Conservation (phyloP, 352 stramenopile genomes). For the Phytopythium kandeliae region DNA sequence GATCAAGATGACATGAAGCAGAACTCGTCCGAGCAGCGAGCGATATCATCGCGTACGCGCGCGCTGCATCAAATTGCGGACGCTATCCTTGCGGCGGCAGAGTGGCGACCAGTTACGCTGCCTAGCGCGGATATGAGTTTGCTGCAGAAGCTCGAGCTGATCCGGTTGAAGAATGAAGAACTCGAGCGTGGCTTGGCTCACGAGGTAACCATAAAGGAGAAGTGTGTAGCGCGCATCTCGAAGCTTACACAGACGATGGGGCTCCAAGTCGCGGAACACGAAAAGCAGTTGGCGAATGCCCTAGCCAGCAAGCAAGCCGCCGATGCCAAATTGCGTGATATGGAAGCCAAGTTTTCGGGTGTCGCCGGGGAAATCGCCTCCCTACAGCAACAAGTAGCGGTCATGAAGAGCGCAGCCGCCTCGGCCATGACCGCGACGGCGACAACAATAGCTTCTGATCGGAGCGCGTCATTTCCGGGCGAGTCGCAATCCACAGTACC, state of each 20-base stretch:
- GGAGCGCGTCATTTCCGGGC: neutral
- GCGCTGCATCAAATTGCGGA: slow-evolving; percentile 25
- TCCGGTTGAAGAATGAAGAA: slow-evolving; percentile 21
- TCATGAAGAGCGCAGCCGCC: slow-evolving; percentile 19
- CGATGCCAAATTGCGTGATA: slow-evolving; percentile 24
- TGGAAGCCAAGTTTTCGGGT: slow-evolving; percentile 36
- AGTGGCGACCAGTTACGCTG: slow-evolving; percentile 1
- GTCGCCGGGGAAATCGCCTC: slow-evolving; percentile 33
- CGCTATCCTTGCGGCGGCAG: slow-evolving; percentile 20
- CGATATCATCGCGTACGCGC: neutral
- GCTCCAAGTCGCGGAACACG: slow-evolving; percentile 53
- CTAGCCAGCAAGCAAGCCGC: slow-evolving; percentile 31
- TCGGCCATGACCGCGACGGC: neutral
- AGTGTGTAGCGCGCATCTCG: slow-evolving; percentile 64
- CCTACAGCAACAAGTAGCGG: slow-evolving; percentile 38
- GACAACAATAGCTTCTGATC: neutral
- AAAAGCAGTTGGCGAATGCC: slow-evolving; percentile 45
- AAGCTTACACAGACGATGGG: slow-evolving; percentile 66
- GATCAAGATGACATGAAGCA: neutral
- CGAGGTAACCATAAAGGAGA: slow-evolving; percentile 54
- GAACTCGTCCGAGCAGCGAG: neutral
- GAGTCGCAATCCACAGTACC: neutral
- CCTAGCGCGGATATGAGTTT: slow-evolving; percentile 20
- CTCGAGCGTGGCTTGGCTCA: slow-evolving; percentile 32
- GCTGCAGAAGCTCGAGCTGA: slow-evolving; percentile 40